A percentile compares a stretch with the other conserved stretches of the same genome.
These are phyloP conservation scores for Xerophyta viscosa DNA, from an alignment of 106 monocot species.

Conservation along the genomic window DNA sequence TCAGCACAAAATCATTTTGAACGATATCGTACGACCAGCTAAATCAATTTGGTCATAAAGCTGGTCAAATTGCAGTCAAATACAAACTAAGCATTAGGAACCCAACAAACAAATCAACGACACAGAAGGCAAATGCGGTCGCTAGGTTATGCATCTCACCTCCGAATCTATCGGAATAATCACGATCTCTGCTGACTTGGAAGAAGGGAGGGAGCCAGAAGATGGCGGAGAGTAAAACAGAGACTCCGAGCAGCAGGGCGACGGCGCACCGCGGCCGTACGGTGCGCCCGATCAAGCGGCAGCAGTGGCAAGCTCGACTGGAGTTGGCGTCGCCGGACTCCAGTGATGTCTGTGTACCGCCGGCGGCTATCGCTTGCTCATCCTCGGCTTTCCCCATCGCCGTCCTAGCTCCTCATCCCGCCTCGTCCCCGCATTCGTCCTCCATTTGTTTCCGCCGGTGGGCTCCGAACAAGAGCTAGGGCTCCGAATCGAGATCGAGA, in stretches of 20 bases:
- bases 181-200: slow-evolving; percentile 1
- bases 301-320: slow-evolving; percentile 6
- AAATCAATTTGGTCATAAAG: too few species aligned
- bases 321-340: slow-evolving; percentile 15
- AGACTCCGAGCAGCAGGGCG: slow-evolving; percentile 38
- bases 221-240: slow-evolving; percentile 51
- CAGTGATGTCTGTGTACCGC: background rate
- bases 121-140: too few species aligned
- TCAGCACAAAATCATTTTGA: too few species aligned
- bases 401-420: slow-evolving; percentile 7
- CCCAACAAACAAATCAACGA: too few species aligned
- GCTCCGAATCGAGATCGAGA: too few species aligned
- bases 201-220: slow-evolving; percentile 69
- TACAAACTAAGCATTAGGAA: too few species aligned
- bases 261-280: slow-evolving; percentile 28
- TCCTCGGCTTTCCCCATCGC: slow-evolving; percentile 56
- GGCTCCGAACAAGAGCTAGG: too few species aligned
- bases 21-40: too few species aligned
- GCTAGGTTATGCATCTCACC: slow-evolving; percentile 19
- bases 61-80: too few species aligned
- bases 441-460: too few species aligned
- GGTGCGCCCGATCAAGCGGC: slow-evolving; percentile 31
- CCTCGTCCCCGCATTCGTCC: background rate
- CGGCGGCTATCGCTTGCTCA: slow-evolving; percentile 9
- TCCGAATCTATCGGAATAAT: slow-evolving; percentile 19